Evolutionary conservation across 192 early-diverging fungal genomes (phyloP).

Genomic region (Coemansia aciculifera): DNA sequence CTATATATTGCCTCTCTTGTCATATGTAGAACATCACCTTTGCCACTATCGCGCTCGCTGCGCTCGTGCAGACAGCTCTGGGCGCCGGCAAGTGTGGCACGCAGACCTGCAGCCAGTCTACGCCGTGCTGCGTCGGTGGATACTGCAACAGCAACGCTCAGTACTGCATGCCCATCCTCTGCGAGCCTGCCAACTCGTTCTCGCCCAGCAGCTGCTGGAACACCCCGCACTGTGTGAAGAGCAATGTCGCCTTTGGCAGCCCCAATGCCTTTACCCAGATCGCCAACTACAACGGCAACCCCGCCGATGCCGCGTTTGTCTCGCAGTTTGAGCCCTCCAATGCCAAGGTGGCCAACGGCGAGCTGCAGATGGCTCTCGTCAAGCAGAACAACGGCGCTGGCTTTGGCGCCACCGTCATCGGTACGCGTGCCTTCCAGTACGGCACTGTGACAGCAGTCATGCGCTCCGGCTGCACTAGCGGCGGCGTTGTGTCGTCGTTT

Average conservation of each 20-base stretch:
- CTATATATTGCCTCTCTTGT: not conserved
- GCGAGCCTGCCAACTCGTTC: slow-evolving; percentile 50
- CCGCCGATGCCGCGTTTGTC: slow-evolving; percentile 47
- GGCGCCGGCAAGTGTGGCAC: slow-evolving; percentile 39
- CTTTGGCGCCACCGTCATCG: slow-evolving; percentile 61
- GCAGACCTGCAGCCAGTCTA: slow-evolving; percentile 37
- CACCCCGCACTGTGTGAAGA: slow-evolving; percentile 47
- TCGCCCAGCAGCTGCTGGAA: slow-evolving; percentile 42
- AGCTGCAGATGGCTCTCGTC: slow-evolving; percentile 44
- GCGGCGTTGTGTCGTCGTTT: slow-evolving; percentile 61
- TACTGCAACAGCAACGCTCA: slow-evolving; percentile 42
- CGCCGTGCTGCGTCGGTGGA: slow-evolving; percentile 48
- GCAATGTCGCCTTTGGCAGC: slow-evolving; percentile 32
- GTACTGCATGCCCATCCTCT: slow-evolving; percentile 45
- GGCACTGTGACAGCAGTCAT: slow-evolving; percentile 59
- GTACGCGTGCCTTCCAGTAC: slow-evolving; percentile 59
- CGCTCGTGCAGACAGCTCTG: slow-evolving; percentile 40
- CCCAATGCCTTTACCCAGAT: slow-evolving; percentile 32
- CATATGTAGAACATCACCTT: slow-evolving; percentile 40
- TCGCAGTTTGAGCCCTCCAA: slow-evolving; percentile 59
- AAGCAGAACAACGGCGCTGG: slow-evolving; percentile 55
- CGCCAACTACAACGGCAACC: slow-evolving; percentile 57
- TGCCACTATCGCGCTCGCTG: slow-evolving; percentile 34
- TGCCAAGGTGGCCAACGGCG: slow-evolving; percentile 50
- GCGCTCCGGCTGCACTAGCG: slow-evolving; percentile 51